These are phyloP conservation scores for Paramyrothecium roridum DNA, from an alignment of 2,329 filamentous ascomycete genomes.

Conservation along the genomic window DNA sequence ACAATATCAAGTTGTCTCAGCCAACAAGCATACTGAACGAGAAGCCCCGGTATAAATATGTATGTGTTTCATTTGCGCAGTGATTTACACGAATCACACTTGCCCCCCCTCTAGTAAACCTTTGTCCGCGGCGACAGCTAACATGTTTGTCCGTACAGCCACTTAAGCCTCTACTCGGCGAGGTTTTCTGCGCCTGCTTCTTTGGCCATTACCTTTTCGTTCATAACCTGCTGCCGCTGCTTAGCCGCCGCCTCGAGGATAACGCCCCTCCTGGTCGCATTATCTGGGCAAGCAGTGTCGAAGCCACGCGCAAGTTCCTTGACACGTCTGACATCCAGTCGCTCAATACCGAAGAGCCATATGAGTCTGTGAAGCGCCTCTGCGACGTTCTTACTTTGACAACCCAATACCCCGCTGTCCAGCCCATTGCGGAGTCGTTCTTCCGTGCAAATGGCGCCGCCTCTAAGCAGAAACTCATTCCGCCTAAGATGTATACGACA, in stretches of 20 bases:
- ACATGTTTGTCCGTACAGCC: conserved; percentile 35
- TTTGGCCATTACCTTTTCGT: conserved; percentile 93
- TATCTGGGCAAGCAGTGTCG: conserved; percentile 84
- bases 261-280: conserved; percentile 56
- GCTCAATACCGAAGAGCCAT: conserved; percentile 59
- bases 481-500: conserved; percentile 68
- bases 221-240: conserved; percentile 74
- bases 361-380: conserved; percentile 84
- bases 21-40: conserved; percentile 41
- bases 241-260: conserved; percentile 41
- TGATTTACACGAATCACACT: neutral
- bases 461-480: conserved; percentile 17
- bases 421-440: conserved; percentile 54
- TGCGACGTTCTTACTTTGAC: conserved; percentile 83
- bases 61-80: conserved; percentile 11
- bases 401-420: conserved; percentile 60
- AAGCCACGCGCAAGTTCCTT: conserved; percentile 56
- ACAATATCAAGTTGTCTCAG: conserved; percentile 54
- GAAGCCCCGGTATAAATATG: conserved; percentile 30
- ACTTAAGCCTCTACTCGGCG: conserved; percentile 59
- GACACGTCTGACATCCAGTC: conserved; percentile 73
- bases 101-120: neutral
- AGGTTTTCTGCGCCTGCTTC: conserved; percentile 86
- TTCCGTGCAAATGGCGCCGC: conserved; percentile 34
- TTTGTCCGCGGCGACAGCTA: neutral